Evolutionary conservation across 2,329 filamentous ascomycete species (phyloP), one percentile per base, ranked within the genome.

Genomic region (Exophiala spinifera): DNA sequence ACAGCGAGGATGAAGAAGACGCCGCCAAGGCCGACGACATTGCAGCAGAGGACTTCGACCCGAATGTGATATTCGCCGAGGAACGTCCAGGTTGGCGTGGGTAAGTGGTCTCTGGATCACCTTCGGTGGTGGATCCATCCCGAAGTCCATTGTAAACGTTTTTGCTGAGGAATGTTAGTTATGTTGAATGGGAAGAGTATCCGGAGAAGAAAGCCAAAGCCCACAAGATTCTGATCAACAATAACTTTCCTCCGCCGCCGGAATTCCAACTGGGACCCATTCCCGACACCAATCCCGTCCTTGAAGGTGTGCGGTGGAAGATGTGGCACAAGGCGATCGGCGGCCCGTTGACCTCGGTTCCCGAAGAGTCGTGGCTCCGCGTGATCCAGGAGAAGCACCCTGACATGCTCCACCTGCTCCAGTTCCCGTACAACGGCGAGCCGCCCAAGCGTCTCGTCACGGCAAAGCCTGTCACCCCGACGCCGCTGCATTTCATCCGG

Each of bases 181-280:
- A 86, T 56, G 75, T 89, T 4, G 85, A 87, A 63, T 87, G 84
- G 85, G 85, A 87, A 64, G 76, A 81, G 11, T 85, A 87, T 50
- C 85, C 85, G 0, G 82, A 86, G 45, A 88, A 87, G 68, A 86
- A 85, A 63, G 76, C 74, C 21, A 71, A 77, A 43, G 85, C 82
- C 0, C 76, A 79, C 44, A 74, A 81, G 51, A 78, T 86, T 45
- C 64, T 86, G 13, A 70, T 70, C 20, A 71, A 70, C 47, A 78
- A 82, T 69, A 78, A 55, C 78, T 85, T 66, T 74, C 76, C 34
- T 15, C 61, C 61, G 13, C 64, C 63, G 52, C 80, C 81, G 0
- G 82, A 85, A 57, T 85, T 77, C 55, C 80, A 83, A 59, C 70
- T 84, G 0, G 75, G 69, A 0, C 77, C 77, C 0, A 74, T 85